phyloP scores from a whole-genome alignment of 805 yeast species.

The Nakazawaea ambrosiae region DNA sequence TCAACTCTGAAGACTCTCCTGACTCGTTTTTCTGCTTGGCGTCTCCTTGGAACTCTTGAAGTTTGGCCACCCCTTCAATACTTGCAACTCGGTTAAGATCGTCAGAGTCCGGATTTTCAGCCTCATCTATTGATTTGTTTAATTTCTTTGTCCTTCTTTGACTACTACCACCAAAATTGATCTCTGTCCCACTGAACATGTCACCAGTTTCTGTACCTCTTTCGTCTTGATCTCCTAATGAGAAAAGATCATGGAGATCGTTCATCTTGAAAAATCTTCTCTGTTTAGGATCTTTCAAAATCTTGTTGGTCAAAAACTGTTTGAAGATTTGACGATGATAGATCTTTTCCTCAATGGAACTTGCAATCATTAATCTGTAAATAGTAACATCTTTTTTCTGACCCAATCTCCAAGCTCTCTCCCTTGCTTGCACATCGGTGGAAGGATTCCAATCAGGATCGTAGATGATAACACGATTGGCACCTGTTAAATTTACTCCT shows the following conservation, averaged over 20 bases:
- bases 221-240: slow-evolving; percentile 68
- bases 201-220: slow-evolving; percentile 65
- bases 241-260: slow-evolving; percentile 84
- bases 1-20: slow-evolving; percentile 53
- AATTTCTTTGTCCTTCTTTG: slow-evolving; percentile 27
- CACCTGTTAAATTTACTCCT: slow-evolving; percentile 92
- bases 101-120: slow-evolving; percentile 41
- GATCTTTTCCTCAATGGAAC: slow-evolving; percentile 93
- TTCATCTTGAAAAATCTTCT: slow-evolving; percentile 87
- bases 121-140: slow-evolving; percentile 15
- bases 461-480: slow-evolving; percentile 85
- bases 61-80: slow-evolving; percentile 65
- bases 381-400: slow-evolving; percentile 89
- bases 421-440: slow-evolving; percentile 94
- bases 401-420: slow-evolving; percentile 95
- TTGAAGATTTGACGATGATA: slow-evolving; percentile 96
- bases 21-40: slow-evolving; percentile 25
- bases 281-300: slow-evolving; percentile 92
- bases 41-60: slow-evolving; percentile 57
- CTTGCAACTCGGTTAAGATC: slow-evolving; percentile 60
- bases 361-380: slow-evolving; percentile 87
- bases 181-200: slow-evolving; percentile 45
- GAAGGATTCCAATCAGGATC: slow-evolving; percentile 99
- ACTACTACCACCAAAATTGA: slow-evolving; percentile 25
- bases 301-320: slow-evolving; percentile 88